A percentile compares a stretch with the other conserved stretches of the same genome.
These are phyloP conservation scores for Rhodamnia rubescens DNA, from an alignment of 345 rosid genomes.

Conservation along the genomic window DNA sequence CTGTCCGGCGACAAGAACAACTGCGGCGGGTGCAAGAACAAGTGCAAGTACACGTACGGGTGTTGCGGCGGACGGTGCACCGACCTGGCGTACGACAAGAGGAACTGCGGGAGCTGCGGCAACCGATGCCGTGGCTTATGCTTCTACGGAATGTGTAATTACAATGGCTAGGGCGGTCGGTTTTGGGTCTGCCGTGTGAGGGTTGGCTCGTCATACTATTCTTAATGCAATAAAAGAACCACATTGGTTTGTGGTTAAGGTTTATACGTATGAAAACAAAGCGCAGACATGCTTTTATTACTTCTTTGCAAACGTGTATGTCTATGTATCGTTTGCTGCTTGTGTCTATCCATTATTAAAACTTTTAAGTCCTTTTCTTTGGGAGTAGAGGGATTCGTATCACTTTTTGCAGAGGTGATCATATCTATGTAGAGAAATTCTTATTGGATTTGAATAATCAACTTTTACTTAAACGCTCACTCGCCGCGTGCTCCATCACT, in stretches of 20 bases:
- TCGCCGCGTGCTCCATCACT: neutral
- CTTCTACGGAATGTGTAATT: constrained; percentile 68
- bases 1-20: constrained; percentile 30
- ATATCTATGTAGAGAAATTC: neutral
- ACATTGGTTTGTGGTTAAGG: neutral
- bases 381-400: neutral
- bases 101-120: constrained; percentile 71
- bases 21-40: constrained; percentile 67
- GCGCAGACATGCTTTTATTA: neutral
- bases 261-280: neutral
- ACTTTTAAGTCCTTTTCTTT: neutral
- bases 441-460: neutral
- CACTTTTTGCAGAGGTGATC: neutral
- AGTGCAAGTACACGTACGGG: constrained; percentile 43
- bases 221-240: constrained; percentile 16
- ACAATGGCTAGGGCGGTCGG: constrained; percentile 4
- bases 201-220: constrained; percentile 6
- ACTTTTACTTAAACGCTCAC: neutral
- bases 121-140: constrained; percentile 44
- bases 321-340: neutral
- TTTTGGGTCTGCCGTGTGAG: neutral
- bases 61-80: constrained; percentile 81
- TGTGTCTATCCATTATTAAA: neutral
- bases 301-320: neutral
- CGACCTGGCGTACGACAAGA: constrained; percentile 37